Evolutionary conservation across 495 filamentous ascomycete species (phyloP), one percentile per base, ranked within the genome.

Genomic region (Lasiosphaeria ovina): DNA sequence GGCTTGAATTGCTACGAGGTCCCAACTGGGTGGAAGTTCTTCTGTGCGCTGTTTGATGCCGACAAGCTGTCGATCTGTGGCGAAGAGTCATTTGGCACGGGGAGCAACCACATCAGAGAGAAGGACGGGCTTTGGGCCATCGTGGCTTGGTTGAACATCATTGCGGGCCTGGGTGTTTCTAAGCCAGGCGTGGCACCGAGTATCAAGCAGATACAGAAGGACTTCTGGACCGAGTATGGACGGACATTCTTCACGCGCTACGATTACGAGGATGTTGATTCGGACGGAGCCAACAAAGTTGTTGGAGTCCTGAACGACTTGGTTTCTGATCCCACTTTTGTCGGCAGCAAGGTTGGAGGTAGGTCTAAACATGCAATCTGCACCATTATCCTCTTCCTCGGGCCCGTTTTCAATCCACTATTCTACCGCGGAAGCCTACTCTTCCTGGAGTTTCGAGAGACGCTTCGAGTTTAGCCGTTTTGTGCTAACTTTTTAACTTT

Each of bases 11-110:
- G 85, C 77, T 98, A 98, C 77, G 94, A 98, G 76, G 94, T 98
- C 5, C 94, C 94, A 10, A 98, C 94, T 1, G 94, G 94, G 59
- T 98, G 94, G 94, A 98, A 98, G 77, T 98, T 98, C 84, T 98
- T 98, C 87, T 98, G 94, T 74, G 94, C 92, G 69, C 81, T 98
- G 57, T 97, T 98, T 69, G 94, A 98, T 69, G 89, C 92, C 62
- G 81, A 97, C 76, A 97, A 97, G 83, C 89, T 98, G 74, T 97
- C 93, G 66, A 98, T 98, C 74, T 98, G 94, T 72, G 94, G 94
- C 47, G 94, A 98, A 74, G 94, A 98, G 81, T 93, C 89, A 55
- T 98, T 98, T 72, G 94, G 94, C 44, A 98, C 94, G 3, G 94
- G 94, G n/a, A 93, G 89, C 82, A 97, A 98, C 79, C 94, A 98